Conservation (phyloP, 495 filamentous ascomycete species). For the Patellaria atrata region DNA sequence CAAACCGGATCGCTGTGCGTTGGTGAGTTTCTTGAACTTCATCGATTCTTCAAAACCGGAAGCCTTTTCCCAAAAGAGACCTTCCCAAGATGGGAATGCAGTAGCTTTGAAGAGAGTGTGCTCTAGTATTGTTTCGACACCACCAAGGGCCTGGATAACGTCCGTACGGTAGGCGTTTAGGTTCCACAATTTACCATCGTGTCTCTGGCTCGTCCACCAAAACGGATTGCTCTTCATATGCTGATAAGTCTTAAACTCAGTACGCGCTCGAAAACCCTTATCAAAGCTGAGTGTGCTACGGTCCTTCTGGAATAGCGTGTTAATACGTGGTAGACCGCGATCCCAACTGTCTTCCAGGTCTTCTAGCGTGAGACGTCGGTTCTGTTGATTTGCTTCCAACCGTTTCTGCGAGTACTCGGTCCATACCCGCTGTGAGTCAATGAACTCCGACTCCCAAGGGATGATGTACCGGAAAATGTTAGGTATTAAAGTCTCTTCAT, state of each 20-base stretch:
- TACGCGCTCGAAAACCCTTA: slow-evolving; percentile 91
- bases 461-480: slow-evolving; percentile 99
- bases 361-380: slow-evolving; percentile 84
- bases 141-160: slow-evolving; percentile 94
- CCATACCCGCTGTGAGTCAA: slow-evolving; percentile 97
- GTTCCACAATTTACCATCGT: slow-evolving; percentile 98
- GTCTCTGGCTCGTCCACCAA: slow-evolving; percentile 98
- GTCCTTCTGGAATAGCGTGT: slow-evolving; percentile 98
- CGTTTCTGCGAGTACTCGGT: slow-evolving; percentile 98
- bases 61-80: slow-evolving; percentile 94
- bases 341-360: slow-evolving; percentile 99
- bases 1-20: slow-evolving; percentile 93
- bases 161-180: slow-evolving; percentile 96
- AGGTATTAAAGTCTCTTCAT: slow-evolving; percentile 94
- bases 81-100: slow-evolving; percentile 97
- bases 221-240: slow-evolving; percentile 99
- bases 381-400: slow-evolving; percentile 93
- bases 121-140: slow-evolving; percentile 99
- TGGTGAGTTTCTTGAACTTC: slow-evolving; percentile 99
- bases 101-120: slow-evolving; percentile 98
- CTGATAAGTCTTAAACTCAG: slow-evolving; percentile 97
- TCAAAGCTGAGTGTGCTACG: slow-evolving; percentile 95
- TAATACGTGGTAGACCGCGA: slow-evolving; percentile 93
- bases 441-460: slow-evolving; percentile 98
- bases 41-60: slow-evolving; percentile 70